Evolutionary conservation across 768 basidiomycete species (phyloP), one percentile per base, ranked within the genome.

Genomic region (Holtermannia corniformis): DNA sequence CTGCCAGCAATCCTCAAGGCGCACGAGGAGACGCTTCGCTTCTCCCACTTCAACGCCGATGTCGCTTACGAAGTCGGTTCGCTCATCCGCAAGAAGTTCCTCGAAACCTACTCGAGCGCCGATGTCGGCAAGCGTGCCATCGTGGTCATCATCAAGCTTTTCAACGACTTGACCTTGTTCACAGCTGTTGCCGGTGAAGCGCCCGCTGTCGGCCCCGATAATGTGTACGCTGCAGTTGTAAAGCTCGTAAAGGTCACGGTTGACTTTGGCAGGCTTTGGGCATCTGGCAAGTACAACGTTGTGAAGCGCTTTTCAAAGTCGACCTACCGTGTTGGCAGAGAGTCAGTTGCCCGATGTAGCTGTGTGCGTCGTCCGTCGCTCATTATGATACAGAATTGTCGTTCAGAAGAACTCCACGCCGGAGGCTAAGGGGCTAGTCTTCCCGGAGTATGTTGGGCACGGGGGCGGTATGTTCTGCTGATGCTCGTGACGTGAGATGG

Each of bases 391-490:
- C 32, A 67, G 65, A 44, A 28, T 63, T 20, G 57, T 48, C 10
- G 16, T 37, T 3, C n/a, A 32, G 1, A 55, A 49, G 26, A 57
- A 56, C n/a, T 45, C 44, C 21, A 52, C 32, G 20, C 56, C 60
- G 2, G 63, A 57, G 41, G 55, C 52, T 4, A 52, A 55, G 22
- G 63, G 61, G 14, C 45, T 58, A 21, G 44, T 47, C 3, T 68
- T 63, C 56, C 66, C 66, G 7, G 54, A 64, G 43, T 65, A 58
- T 41, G 63, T 60, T 1, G 54, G 56, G 27, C 61, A 62, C 23
- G 66, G 66, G 5, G 66, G 66, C 22, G 66, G 62, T 53, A 40
- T 44, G 52, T 60, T 41, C 10, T n/a, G 25, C 44, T 19, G 27
- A 22, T 24, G 16, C 4, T 20, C 32, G 12, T 19, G 12, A 13